phyloP scores from a whole-genome alignment of 192 early-diverging fungal species.

The Entophlyctis luteolus region DNA sequence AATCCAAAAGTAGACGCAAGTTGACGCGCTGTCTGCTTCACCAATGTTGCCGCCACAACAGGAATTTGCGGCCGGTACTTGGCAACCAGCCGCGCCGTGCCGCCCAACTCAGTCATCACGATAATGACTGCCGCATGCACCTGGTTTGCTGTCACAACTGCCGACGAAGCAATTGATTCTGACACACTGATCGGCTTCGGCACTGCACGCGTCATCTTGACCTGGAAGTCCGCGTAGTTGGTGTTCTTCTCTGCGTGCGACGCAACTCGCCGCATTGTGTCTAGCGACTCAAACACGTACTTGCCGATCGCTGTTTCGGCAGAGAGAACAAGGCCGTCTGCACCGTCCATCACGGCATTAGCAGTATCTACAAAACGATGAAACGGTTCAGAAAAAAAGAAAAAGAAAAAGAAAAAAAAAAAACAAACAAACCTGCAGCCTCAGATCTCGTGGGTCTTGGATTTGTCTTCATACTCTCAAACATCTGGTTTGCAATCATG shows the following conservation, averaged over 20 bases:
- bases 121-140: constrained; percentile 53
- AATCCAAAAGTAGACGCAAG: constrained; percentile 51
- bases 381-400: neutral
- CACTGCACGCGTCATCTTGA: constrained; percentile 52
- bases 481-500: constrained; percentile 59
- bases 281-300: constrained; percentile 48
- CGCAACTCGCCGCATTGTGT: constrained; percentile 48
- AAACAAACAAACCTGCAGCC: constrained; percentile 27
- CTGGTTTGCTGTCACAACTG: constrained; percentile 51
- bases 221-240: constrained; percentile 58
- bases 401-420: neutral
- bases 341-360: constrained; percentile 62
- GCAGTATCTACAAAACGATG: constrained; percentile 24
- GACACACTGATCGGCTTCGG: constrained; percentile 55
- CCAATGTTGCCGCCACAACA: constrained; percentile 49
- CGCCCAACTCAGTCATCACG: constrained; percentile 35
- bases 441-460: constrained; percentile 50
- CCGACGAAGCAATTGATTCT: constrained; percentile 58
- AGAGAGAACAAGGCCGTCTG: constrained; percentile 56
- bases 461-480: constrained; percentile 55
- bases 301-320: constrained; percentile 57
- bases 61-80: constrained; percentile 59
- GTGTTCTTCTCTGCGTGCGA: constrained; percentile 52
- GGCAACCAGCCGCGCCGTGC: constrained; percentile 53
- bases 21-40: constrained; percentile 52